Evolutionary conservation across 441 rosid species (phyloP).

Genomic region (Jatropha podagrica): DNA sequence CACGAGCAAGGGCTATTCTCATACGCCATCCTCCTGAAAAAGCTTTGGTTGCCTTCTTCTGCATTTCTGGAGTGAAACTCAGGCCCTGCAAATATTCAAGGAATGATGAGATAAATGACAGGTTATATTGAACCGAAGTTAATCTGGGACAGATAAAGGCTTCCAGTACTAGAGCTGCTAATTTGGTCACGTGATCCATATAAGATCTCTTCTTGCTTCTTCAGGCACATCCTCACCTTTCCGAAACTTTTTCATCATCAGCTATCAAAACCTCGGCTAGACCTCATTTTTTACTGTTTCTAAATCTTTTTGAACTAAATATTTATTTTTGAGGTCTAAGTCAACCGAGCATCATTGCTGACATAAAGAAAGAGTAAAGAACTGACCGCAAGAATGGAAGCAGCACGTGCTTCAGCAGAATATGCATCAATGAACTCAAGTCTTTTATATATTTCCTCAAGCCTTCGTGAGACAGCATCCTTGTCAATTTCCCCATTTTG

Average conservation of each 20-base stretch:
- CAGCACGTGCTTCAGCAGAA: conserved; percentile 94
- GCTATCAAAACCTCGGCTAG: conserved; percentile 2
- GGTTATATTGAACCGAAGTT: not conserved
- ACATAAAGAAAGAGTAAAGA: conserved; percentile 22
- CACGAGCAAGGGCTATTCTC: conserved; percentile 98
- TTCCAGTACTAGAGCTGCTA: not conserved
- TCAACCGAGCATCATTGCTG: conserved; percentile 1
- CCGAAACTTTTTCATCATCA: not conserved
- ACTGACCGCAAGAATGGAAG: conserved; percentile 95
- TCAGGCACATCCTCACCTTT: not conserved
- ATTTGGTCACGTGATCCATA: not conserved
- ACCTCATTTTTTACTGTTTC: not conserved
- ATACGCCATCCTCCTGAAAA: conserved; percentile 99
- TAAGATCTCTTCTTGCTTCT: not conserved
- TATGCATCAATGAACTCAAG: conserved; percentile 90
- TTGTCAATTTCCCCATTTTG: conserved; percentile 48
- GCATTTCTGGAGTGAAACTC: conserved; percentile 95
- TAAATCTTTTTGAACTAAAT: not conserved
- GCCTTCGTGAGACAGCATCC: conserved; percentile 68
- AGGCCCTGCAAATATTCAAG: conserved; percentile 65
- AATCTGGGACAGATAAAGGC: not conserved
- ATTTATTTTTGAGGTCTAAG: conserved; percentile 7
- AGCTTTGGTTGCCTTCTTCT: conserved; percentile 68
- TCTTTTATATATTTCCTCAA: conserved; percentile 90
- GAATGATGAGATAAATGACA: conserved; percentile 11